Percentiles rank a stretch among this genome's conserved stretches.
phyloP scores from a whole-genome alignment of 345 rosid genomes.

The Hibiscus syriacus region DNA sequence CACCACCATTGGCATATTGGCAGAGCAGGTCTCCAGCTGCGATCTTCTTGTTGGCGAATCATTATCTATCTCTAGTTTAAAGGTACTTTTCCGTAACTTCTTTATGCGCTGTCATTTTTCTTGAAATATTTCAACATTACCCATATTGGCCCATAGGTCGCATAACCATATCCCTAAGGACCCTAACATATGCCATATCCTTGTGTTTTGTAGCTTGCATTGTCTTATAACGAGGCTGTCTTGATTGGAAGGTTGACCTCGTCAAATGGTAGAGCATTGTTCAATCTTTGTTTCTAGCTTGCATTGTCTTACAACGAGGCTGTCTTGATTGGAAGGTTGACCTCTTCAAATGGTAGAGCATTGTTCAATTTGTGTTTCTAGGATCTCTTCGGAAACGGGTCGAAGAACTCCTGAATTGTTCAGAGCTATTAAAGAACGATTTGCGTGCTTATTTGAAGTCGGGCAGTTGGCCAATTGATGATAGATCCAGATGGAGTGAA shows the following conservation, averaged over 20 bases:
- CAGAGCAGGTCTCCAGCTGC: conserved; percentile 55
- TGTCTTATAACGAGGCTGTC: conserved; percentile 70
- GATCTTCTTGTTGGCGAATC: conserved; percentile 40
- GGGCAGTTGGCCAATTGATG: conserved; percentile 59
- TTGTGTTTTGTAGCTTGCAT: conserved; percentile 50
- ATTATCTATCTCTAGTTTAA: conserved; percentile 67
- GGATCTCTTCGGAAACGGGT: conserved; percentile 62
- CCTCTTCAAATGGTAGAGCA: too few species aligned
- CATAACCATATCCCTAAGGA: not conserved
- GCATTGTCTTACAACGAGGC: too few species aligned
- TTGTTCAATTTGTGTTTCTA: conserved; percentile 58
- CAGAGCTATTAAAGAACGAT: conserved; percentile 30
- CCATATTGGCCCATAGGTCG: not conserved
- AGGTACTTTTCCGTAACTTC: conserved; percentile 41
- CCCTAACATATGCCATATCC: not conserved
- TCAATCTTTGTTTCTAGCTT: too few species aligned
- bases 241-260: conserved; percentile 53
- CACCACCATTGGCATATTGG: conserved; percentile 61
- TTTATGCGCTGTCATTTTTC: too few species aligned
- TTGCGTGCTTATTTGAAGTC: conserved; percentile 40
- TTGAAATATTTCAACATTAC: not conserved
- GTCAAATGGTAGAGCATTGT: conserved; percentile 58
- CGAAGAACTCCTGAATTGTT: conserved; percentile 51
- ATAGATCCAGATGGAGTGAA: conserved; percentile 17
- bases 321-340: too few species aligned